Percentiles rank a stretch among this genome's conserved stretches.
Evolutionary conservation across 2,329 filamentous ascomycete genomes (phyloP).

Genomic region (Fusarium gaditjirri): DNA sequence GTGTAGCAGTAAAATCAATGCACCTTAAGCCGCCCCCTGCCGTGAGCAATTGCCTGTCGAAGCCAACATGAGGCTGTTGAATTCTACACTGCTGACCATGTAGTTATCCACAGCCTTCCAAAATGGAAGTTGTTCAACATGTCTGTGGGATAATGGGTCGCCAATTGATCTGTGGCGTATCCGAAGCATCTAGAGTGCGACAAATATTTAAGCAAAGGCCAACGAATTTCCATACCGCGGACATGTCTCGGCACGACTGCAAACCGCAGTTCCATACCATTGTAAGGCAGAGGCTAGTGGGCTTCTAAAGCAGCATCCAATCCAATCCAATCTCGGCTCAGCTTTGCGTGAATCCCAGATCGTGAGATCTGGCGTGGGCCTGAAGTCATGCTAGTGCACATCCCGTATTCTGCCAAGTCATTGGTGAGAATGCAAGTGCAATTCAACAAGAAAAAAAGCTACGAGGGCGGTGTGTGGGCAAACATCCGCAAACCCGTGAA

Average conservation of each 20-base stretch:
- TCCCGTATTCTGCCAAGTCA: slow-evolving; percentile 26
- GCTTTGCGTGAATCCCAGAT: slow-evolving; percentile 37
- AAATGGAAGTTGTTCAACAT: slow-evolving; percentile 27
- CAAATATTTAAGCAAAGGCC: slow-evolving; percentile 9
- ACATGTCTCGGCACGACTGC: slow-evolving; percentile 38
- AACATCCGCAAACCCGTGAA: slow-evolving; percentile 27
- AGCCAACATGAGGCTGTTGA: slow-evolving; percentile 7
- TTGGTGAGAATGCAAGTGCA: slow-evolving; percentile 23
- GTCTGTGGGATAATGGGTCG: slow-evolving; percentile 13
- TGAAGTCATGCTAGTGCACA: slow-evolving; percentile 34
- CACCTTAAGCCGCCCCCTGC: not conserved
- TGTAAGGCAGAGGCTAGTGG: slow-evolving; percentile 14
- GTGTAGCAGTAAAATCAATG: not conserved
- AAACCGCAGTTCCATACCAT: slow-evolving; percentile 14
- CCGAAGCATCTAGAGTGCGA: slow-evolving; percentile 1
- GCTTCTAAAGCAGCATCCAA: slow-evolving; percentile 13
- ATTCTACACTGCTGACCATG: slow-evolving; percentile 8
- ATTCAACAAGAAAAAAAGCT: slow-evolving; percentile 17
- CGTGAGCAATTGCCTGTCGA: slow-evolving; percentile 2
- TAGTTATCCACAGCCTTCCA: slow-evolving; percentile 22
- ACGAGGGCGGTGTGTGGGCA: slow-evolving; percentile 33
- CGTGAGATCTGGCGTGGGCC: slow-evolving; percentile 34
- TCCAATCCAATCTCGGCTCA: slow-evolving; percentile 32
- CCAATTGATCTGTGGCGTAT: slow-evolving; percentile 11
- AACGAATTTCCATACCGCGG: slow-evolving; percentile 10